phyloP scores from a whole-genome alignment of 1,139 yeast genomes.

The Candida dubliniensis region DNA sequence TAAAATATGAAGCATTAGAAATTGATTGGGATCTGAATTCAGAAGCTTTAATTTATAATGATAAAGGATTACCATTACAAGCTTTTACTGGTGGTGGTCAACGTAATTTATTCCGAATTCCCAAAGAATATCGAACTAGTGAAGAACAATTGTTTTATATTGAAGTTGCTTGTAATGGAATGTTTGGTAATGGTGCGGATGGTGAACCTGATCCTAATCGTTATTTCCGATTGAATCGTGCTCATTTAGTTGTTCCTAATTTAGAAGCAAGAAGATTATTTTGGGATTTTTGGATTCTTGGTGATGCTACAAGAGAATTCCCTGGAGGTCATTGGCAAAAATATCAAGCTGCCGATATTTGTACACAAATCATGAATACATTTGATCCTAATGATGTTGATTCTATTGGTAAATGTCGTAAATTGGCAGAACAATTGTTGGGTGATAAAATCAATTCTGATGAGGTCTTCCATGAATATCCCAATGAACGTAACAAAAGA shows the following conservation, averaged over 20 bases:
- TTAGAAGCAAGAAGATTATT: constrained; percentile 73
- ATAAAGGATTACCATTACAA: constrained; percentile 67
- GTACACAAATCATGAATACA: constrained; percentile 76
- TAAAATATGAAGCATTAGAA: constrained; percentile 48
- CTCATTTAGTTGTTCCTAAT: constrained; percentile 82
- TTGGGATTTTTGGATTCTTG: constrained; percentile 83
- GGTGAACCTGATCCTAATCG: constrained; percentile 65
- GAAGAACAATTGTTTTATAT: constrained; percentile 59
- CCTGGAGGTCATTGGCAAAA: constrained; percentile 77
- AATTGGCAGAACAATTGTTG: constrained; percentile 61
- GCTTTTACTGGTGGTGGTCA: constrained; percentile 85
- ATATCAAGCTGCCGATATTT: constrained; percentile 74
- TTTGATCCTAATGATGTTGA: constrained; percentile 60
- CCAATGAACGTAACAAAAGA: constrained; percentile 20
- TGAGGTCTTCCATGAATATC: constrained; percentile 49
- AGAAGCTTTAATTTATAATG: constrained; percentile 78
- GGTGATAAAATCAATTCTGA: constrained; percentile 66
- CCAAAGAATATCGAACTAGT: constrained; percentile 47
- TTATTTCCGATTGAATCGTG: constrained; percentile 62
- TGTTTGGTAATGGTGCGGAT: constrained; percentile 80
- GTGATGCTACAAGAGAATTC: constrained; percentile 89
- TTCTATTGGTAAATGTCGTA: constrained; percentile 61
- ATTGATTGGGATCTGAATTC: constrained; percentile 86
- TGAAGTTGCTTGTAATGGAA: constrained; percentile 92
- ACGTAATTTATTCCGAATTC: constrained; percentile 70